Percentiles rank a stretch among this genome's conserved stretches.
Conservation (phyloP, 495 filamentous ascomycete species). For the Aspergillus saccharolyticus region DNA sequence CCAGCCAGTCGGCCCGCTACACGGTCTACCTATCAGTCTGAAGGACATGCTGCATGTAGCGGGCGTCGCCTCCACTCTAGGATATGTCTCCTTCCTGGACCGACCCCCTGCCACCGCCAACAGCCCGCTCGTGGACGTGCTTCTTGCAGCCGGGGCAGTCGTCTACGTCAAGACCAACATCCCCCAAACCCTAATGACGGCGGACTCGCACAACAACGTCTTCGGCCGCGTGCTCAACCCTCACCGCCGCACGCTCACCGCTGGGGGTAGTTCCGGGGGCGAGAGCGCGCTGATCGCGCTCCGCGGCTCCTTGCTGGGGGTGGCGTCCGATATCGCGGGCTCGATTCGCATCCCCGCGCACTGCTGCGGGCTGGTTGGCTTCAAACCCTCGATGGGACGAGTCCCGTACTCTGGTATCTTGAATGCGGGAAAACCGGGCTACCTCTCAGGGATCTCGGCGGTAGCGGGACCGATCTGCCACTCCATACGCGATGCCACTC, state of each 20-base stretch:
- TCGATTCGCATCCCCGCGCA: constrained; percentile 58
- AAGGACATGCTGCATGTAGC: constrained; percentile 59
- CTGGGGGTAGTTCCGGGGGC: constrained; percentile 58
- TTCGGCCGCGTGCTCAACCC: constrained; percentile 51
- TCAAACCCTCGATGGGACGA: constrained; percentile 54
- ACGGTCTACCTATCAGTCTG: constrained; percentile 59
- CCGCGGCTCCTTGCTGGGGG: constrained; percentile 53
- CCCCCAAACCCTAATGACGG: constrained; percentile 52
- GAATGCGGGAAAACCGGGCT: constrained; percentile 38
- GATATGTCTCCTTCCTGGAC: constrained; percentile 45
- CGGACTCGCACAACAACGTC: constrained; percentile 30
- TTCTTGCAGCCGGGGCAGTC: constrained; percentile 38
- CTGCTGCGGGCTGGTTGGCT: constrained; percentile 55
- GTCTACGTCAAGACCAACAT: constrained; percentile 59
- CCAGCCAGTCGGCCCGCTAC: constrained; percentile 51
- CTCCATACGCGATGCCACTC: constrained; percentile 31
- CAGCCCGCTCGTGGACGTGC: constrained; percentile 33
- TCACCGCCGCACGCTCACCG: constrained; percentile 41
- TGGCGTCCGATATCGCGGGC: constrained; percentile 63
- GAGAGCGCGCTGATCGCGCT: constrained; percentile 58
- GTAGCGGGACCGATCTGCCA: constrained; percentile 35
- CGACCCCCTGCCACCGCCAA: constrained; percentile 37
- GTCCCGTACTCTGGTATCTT: constrained; percentile 38
- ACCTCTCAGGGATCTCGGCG: constrained; percentile 33
- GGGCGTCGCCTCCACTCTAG: constrained; percentile 32